Base-by-base conservation (phyloP, 352 stramenopile genomes). In the Pythium oligandrum region DNA sequence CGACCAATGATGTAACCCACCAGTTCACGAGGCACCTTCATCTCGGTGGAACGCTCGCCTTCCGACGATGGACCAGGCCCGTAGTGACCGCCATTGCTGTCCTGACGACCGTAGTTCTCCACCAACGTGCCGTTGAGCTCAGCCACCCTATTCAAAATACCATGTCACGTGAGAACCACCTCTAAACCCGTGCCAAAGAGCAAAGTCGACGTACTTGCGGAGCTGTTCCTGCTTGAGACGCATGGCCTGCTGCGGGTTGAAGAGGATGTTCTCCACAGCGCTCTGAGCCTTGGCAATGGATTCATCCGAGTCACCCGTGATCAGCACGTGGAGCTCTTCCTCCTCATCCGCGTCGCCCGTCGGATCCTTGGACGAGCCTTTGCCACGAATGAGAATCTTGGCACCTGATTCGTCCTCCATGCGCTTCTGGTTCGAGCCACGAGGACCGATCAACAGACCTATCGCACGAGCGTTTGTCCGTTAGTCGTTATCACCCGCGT, bases 21-120 rank as follows among this genome's bases (percentile, higher is more conserved):
- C 34, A 99, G 77, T 26, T 92, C 87, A 53, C 97, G 97, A 1
- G 96, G 96, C 34, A 99, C 91, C 34, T 92, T 78, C 69, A 99
- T 98, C 48, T 98, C 79, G 40, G 66, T 63, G 3, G 75, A 12
- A 35, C 34, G 7, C 12, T 42, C 38, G 12, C 38, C 38, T 8
- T 12, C 38, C 38, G 12, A 8, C n/a, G 59, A 47, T 3, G 36
- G 43, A 5, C 59, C 61, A 42, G 72, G 63, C 0, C 75, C 75
- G 50, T 87, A 87, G 47, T 84, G 64, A 11, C 66, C 63, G 38
- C 36, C 39, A 26, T 51, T 61, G 37, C 34, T 48, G 4, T 55
- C 61, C 30, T 56, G 42, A 26, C 33, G 55, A n/a, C 69, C 48
- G 49, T 88, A 88, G 65, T 86, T 88, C 1, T 91, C 80, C 50